phyloP scores from a whole-genome alignment of 2,329 filamentous ascomycete species.

The Penicillium brevicompactum region DNA sequence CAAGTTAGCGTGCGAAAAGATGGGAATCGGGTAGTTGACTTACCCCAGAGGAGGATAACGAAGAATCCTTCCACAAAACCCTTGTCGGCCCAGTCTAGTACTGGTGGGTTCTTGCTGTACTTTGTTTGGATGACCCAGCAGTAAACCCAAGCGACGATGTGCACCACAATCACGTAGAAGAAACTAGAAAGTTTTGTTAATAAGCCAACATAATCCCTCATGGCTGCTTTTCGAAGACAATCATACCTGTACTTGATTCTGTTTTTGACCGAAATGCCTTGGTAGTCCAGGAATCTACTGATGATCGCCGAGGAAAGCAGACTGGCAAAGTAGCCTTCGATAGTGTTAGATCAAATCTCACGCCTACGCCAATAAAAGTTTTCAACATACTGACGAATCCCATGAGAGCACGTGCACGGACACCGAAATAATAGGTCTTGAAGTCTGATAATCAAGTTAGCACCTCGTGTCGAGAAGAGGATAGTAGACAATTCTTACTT shows the following conservation, averaged over 20 bases:
- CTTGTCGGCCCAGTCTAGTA: slow-evolving; percentile 44
- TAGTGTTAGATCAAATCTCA: slow-evolving; percentile 1
- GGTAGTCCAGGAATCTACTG: slow-evolving; percentile 49
- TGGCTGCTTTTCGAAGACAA: not conserved
- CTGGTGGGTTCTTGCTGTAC: slow-evolving; percentile 47
- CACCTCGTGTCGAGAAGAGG: not conserved
- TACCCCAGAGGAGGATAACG: slow-evolving; percentile 51
- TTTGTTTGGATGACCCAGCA: slow-evolving; percentile 57
- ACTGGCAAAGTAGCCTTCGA: slow-evolving; percentile 39
- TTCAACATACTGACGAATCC: slow-evolving; percentile 43
- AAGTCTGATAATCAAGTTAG: slow-evolving; percentile 42
- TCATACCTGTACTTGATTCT: slow-evolving; percentile 42
- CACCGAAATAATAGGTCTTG: slow-evolving; percentile 52
- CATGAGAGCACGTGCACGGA: slow-evolving; percentile 51
- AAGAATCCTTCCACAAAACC: slow-evolving; percentile 54
- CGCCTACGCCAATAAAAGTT: not conserved
- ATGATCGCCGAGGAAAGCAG: slow-evolving; percentile 51
- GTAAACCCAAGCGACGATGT: slow-evolving; percentile 55
- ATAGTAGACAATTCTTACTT: slow-evolving; percentile 16
- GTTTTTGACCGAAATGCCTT: slow-evolving; percentile 40
- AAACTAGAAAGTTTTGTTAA: slow-evolving; percentile 30
- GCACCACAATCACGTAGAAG: slow-evolving; percentile 49
- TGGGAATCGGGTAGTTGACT: not conserved
- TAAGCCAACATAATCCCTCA: not conserved
- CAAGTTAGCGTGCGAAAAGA: slow-evolving; percentile 5